Base-by-base conservation (phyloP, 306 rosid genomes). In the Oxytropis ochrocephala region DNA sequence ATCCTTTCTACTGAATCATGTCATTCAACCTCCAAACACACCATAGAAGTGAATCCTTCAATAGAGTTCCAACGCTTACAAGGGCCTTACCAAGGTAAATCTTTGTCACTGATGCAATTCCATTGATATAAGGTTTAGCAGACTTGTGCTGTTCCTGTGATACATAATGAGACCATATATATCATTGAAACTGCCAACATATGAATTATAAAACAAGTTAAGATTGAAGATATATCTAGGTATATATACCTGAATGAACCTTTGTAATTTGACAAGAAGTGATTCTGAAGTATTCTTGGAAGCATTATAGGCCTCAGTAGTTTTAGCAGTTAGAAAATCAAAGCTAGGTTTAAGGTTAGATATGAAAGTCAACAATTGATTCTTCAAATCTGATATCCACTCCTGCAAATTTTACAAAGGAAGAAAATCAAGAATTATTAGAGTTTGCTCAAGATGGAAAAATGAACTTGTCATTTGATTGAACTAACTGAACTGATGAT, bases 241-340 rank as follows among this genome's bases (percentile, higher is more conserved):
- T 49, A 47, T 67, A n/a, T n/a, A 11, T 60, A 87, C 87, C 75
- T 39, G 73, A 36, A n/a, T n/a, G n/a, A n/a, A n/a, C n/a, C n/a
- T n/a, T n/a, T n/a, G n/a, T n/a, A n/a, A n/a, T n/a, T n/a, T n/a
- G n/a, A n/a, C n/a, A n/a, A n/a, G n/a, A n/a, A 50, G 24, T 30
- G 75, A 67, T 72, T n/a, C 72, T 13, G 81, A 36, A n/a, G 41
- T 69, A 72, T 72, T 69, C 79, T 69, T 82, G 18, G 64, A 66
- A 5, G 39, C 60, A 35, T 68, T 42, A 69, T 64, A 84, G 36
- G 64, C 16, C 63, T 78, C 79, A 11, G 17, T 50, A 48, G 48
- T 49, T 75, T 44, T 79, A 21, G 44, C 53, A 17, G 73, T n/a
- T 21, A 75, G 18, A 48, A 51, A 39, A 43, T 57, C 80, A 62